Percentiles rank a stretch among this genome's conserved stretches.
These are phyloP conservation scores for Alternaria sp. DNA, from an alignment of 2,329 filamentous ascomycete genomes.

Conservation along the genomic window DNA sequence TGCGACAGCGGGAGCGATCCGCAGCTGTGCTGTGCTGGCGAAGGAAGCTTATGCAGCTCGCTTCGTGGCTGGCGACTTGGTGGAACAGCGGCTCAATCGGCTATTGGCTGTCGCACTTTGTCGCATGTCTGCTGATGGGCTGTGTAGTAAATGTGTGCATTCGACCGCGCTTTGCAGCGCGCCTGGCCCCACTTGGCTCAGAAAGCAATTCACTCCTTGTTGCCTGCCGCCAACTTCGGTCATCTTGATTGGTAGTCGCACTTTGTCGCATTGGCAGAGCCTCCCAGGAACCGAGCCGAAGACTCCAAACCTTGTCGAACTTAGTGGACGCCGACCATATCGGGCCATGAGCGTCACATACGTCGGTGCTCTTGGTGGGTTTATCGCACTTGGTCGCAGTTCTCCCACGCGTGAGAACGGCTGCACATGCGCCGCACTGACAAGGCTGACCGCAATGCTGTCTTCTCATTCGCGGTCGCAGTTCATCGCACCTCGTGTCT, in stretches of 20 bases:
- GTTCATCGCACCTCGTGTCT: neutral
- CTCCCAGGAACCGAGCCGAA: no score
- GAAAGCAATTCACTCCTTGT: no score
- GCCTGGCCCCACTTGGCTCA: neutral
- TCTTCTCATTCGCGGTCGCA: neutral
- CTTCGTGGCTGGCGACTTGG: neutral
- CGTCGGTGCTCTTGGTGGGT: neutral
- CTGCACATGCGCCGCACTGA: neutral
- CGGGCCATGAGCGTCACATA: neutral
- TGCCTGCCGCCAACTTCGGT: neutral
- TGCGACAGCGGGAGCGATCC: neutral
- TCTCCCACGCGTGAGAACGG: neutral
- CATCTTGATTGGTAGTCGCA: neutral
- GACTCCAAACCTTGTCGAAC: neutral
- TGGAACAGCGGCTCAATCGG: accelerated
- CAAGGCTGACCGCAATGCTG: neutral
- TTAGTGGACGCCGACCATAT: neutral
- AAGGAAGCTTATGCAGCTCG: neutral
- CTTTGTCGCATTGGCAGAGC: neutral
- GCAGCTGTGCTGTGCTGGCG: neutral
- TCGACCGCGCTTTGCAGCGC: no score
- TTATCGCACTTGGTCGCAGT: neutral
- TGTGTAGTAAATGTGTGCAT: neutral
- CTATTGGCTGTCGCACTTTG: slow-evolving; percentile 2
- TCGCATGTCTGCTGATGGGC: neutral